Evolutionary conservation across 768 basidiomycete species (phyloP), one percentile per base, ranked within the genome.

Genomic region (Lactarius quietus): DNA sequence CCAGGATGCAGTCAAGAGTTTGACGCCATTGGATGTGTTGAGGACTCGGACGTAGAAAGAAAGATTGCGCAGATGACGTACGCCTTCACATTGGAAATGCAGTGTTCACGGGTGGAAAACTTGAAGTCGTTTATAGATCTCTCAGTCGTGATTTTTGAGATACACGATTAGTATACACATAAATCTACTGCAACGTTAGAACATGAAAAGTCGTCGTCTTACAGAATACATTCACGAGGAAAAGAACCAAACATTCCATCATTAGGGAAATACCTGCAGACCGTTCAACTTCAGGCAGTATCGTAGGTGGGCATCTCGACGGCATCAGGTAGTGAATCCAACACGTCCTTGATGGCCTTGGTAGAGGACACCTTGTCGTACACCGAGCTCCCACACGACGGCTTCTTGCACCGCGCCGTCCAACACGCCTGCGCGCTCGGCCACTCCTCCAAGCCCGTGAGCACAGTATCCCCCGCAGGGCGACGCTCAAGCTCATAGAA

Each of bases 351-450:
- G 62, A 87, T 82, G 9, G 83, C 80, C 28, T 82, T 80, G 48
- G 86, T 71, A 39, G 86, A 84, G 57, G 82, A 81, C 23, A 73
- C 68, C 72, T 82, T 81, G 72, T 87, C 85, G 59, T 87, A 88
- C 36, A 87, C 77, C 26, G 82, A 72, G 0, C 82, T 79, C 14
- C 71, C 73, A 69, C 87, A 88, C 0, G 72, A 73, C 15, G 38
- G 4, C 62, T 79, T 79, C 4, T 76, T 71, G 68, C 87, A 88
- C 53, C 79, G 79, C 2, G 86, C 82, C 63, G 76, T 75, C 87
- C 87, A 88, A 70, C 86, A 88, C 1, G 81, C 79, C 67, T 77
- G 75, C n/a, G 87, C 84, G 68, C 85, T 83, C 0, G 79, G 74
- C 86, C 86, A 88, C 39, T 80, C 79, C 15, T 71, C 70, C 57